Conservation (phyloP, 163 green algal genomes). For the Coccomyxa subellipsoidea region DNA sequence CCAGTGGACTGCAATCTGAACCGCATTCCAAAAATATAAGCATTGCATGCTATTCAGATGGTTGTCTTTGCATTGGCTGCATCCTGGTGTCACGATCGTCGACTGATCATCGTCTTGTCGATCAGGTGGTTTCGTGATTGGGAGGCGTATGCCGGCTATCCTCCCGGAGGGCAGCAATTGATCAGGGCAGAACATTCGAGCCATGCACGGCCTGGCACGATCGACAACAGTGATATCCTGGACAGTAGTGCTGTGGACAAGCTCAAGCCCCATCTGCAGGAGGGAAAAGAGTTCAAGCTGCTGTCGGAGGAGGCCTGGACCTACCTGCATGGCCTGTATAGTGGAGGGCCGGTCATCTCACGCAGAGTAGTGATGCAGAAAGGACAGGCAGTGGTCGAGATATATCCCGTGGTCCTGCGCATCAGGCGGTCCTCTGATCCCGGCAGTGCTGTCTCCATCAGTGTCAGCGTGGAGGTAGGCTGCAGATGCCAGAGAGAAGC, state of each 20-base stretch:
- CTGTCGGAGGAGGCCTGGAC: not conserved
- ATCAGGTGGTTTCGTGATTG: slow-evolving; percentile 39
- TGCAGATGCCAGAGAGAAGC: not conserved
- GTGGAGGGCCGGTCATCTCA: not conserved
- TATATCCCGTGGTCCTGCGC: not conserved
- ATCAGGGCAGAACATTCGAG: not conserved
- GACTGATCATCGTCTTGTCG: too few species aligned
- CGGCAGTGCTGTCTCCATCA: not conserved
- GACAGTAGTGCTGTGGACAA: not conserved
- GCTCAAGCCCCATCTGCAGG: not conserved
- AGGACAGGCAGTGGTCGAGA: not conserved
- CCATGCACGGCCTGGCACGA: not conserved
- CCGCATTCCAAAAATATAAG: too few species aligned
- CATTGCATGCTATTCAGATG: too few species aligned
- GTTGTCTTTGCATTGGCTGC: too few species aligned
- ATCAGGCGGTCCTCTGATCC: not conserved
- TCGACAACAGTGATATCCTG: not conserved
- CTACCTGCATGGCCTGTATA: not conserved
- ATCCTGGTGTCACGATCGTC: too few species aligned
- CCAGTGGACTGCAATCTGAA: too few species aligned
- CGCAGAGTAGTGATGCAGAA: not conserved
- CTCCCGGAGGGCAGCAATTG: not conserved
- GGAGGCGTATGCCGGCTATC: slow-evolving; percentile 31
- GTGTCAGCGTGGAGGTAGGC: not conserved
- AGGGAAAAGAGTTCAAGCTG: not conserved